These are phyloP conservation scores for Penicillium nordicum DNA, from an alignment of 2,329 filamentous ascomycete genomes.

Conservation along the genomic window DNA sequence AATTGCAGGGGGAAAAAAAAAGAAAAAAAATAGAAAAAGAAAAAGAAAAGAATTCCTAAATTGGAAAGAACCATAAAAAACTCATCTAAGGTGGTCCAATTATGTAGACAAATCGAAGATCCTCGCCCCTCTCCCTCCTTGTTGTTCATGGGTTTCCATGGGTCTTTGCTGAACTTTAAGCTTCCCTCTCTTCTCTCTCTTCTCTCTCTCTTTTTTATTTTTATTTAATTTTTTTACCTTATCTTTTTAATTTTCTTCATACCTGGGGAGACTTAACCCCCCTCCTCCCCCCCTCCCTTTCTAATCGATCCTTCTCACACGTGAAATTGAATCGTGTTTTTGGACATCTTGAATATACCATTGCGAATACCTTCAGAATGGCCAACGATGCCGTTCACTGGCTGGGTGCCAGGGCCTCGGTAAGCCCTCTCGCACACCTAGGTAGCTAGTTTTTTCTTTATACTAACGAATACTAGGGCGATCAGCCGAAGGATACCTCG, in stretches of 20 bases:
- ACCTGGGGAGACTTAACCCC: not conserved
- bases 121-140: conserved; percentile 16
- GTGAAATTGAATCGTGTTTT: not conserved
- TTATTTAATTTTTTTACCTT: not conserved
- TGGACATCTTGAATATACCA: not conserved
- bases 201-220: conserved; percentile 2
- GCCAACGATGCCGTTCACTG: conserved; percentile 16
- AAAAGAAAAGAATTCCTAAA: not conserved
- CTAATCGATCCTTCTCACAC: not conserved
- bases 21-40: not conserved
- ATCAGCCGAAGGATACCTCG: conserved; percentile 20
- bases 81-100: conserved; percentile 2
- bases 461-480: conserved; percentile 6
- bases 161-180: conserved; percentile 12
- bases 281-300: not conserved
- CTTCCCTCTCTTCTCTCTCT: conserved; percentile 10
- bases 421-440: not conserved
- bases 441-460: not conserved
- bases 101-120: conserved; percentile 22
- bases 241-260: not conserved
- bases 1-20: conserved; percentile 1
- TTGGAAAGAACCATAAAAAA: not conserved
- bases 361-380: conserved; percentile 11
- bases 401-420: conserved; percentile 14
- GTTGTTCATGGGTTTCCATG: not conserved